Base-by-base conservation (phyloP, 2,329 filamentous ascomycete species). In the Lojkania enalia region DNA sequence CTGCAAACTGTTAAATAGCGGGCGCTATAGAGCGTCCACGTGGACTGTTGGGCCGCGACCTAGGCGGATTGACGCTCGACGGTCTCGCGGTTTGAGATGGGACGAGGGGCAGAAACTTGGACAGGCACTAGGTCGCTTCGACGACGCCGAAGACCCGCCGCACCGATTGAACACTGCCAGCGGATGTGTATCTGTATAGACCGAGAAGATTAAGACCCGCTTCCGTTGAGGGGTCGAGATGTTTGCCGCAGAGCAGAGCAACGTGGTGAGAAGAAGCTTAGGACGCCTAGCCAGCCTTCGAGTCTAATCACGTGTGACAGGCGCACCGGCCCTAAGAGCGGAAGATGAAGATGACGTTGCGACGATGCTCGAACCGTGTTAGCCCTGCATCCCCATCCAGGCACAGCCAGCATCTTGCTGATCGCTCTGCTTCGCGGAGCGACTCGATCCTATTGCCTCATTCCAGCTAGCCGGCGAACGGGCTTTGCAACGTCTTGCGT, bases 271-370 rank as follows among this genome's bases (percentile, higher is more conserved):
- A n/a, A 7, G 25, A 7, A n/a, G n/a, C 9, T n/a, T 27, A 27
- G 25, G 25, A 27, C 7, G 25, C 25, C 25, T 7, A n/a, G 9
- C n/a, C 25, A 9, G 25, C n/a, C n/a, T 27, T 27, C 9, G 25
- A 7, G 7, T 27, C 25, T n/a, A 33, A 20, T 35, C 30, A 35
- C 40, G 40, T 41, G 40, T 27, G n/a, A 18, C n/a, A 11, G n/a
- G 30, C 15, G 6, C 9, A 15, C 9, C 6, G 9, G 7, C 23
- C 23, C 7, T 7, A 27, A 27, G n/a, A 23, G 20, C 40, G 23
- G 20, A 20, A 20, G 35, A 49, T 55, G 52, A 55, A 49, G 52
- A 47, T 40, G 46, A 27, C 16, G 30, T 25, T 21, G 45, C 42
- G 46, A 27, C 16, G 30, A 23, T 21, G 45, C 42, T 42, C 13